Percentiles rank a stretch among this genome's conserved stretches.
phyloP scores from a whole-genome alignment of 2,329 filamentous ascomycete species.

The Fusarium sp. region DNA sequence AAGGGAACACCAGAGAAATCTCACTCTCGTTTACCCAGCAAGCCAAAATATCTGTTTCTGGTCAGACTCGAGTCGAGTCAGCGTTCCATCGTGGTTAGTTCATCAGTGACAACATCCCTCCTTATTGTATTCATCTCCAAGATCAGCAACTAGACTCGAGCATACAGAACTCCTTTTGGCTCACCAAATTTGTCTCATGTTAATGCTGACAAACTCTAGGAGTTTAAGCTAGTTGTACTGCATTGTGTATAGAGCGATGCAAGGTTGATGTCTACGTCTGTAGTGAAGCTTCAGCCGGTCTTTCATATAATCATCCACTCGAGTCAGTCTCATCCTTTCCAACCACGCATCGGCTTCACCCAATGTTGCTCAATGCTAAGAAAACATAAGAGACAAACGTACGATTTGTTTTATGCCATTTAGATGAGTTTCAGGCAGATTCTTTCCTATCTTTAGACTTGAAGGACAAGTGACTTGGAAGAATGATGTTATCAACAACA shows the following conservation, averaged over 20 bases:
- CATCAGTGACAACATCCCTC: background rate
- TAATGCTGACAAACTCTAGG: background rate
- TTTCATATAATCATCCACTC: too few relatives aligned
- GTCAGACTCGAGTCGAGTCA: background rate
- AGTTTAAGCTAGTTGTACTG: background rate
- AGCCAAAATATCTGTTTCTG: background rate
- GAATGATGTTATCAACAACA: background rate
- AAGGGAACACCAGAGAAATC: background rate
- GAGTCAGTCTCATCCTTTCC: too few relatives aligned
- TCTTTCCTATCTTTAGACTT: background rate
- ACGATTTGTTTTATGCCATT: background rate
- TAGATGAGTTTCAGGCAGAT: background rate
- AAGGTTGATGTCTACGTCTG: background rate
- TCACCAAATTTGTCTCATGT: background rate
- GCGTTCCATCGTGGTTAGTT: background rate
- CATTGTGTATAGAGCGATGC: background rate
- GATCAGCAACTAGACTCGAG: background rate
- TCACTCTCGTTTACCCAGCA: background rate
- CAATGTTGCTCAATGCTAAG: too few relatives aligned
- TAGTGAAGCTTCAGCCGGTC: background rate
- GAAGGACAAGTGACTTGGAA: background rate
- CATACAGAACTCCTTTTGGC: background rate
- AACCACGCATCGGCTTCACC: too few relatives aligned
- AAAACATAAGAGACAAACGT: background rate
- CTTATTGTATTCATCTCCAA: background rate